Conservation (phyloP, 108 stramenopile species). For the Pseudonitzschia pungens region DNA sequence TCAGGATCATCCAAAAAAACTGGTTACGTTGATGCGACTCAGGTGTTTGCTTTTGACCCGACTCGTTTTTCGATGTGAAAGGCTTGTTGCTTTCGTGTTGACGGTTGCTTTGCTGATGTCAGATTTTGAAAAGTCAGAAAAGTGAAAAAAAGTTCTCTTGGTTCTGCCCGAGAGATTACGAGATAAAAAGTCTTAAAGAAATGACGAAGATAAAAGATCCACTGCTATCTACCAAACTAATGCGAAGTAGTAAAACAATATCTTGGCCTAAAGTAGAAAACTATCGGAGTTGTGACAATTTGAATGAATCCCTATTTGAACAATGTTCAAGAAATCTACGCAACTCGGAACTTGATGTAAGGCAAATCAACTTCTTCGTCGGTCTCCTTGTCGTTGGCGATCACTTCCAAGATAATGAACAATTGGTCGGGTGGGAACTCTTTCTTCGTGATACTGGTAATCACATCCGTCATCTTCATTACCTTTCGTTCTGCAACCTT, state of each 20-base stretch:
- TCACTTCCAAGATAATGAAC: slow-evolving; percentile 90
- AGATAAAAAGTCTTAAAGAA: too few relatives aligned
- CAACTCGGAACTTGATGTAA: slow-evolving; percentile 84
- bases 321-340: background rate
- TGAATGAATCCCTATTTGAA: too few relatives aligned
- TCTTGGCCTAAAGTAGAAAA: too few relatives aligned
- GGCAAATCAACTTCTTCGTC: slow-evolving; percentile 96
- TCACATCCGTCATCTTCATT: slow-evolving; percentile 92
- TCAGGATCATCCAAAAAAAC: slow-evolving; percentile 1
- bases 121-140: too few relatives aligned
- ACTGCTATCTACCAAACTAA: too few relatives aligned
- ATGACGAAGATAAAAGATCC: too few relatives aligned
- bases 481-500: slow-evolving; percentile 93
- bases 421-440: slow-evolving; percentile 86
- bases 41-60: slow-evolving; percentile 47
- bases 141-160: too few relatives aligned
- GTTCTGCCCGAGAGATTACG: too few relatives aligned
- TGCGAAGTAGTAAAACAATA: too few relatives aligned
- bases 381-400: slow-evolving; percentile 88
- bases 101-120: too few relatives aligned
- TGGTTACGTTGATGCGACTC: slow-evolving; percentile 44
- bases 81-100: background rate
- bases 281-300: too few relatives aligned
- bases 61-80: slow-evolving; percentile 19
- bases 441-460: slow-evolving; percentile 88